Base-by-base conservation (phyloP, 805 yeast species). In the Wickerhamiella cacticola region DNA sequence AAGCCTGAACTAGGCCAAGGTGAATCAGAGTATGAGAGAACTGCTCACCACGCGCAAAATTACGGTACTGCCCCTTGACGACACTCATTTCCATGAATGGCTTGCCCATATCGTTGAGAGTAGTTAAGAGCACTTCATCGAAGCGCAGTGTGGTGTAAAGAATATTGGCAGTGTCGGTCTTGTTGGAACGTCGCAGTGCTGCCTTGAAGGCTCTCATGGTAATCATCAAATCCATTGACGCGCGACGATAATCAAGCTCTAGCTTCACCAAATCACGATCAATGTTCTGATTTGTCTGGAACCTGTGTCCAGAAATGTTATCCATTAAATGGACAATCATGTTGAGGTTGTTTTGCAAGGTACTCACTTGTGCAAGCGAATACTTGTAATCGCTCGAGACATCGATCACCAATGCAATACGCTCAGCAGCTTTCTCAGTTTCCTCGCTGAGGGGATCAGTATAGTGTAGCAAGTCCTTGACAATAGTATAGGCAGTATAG, bases 61-160 rank as follows among this genome's bases (percentile, higher is more conserved):
- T 68, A 40, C 74, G 66, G 62, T 79, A 84, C 24, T 67, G 67
- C 2, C 82, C 73, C 26, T 74, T 71, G 1, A 80, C 79, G 12
- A 88, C 58, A 0, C 80, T 78, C 48, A 86, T 67, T 61, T 82
- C 89, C 45, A 85, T 61, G 55, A 88, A 78, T 9, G 89, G 84
- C 13, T 67, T 59, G 21, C 82, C 65, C 6, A 72, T 63, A 9
- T 74, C 75, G 48, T 76, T 77, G 50, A 86, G 65, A 59, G 88
- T 67, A 57, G 82, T 89, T 62, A 86, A 68, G 36, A 79, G 75
- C 36, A 86, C 69, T 51, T 81, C 80, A 54, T 80, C 87, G 0
- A 88, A 77, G 34, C 73, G 65, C 15, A 81, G 62, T n/a, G 71
- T 63, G 78, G 82, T 76, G 55, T 57, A 62, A 46, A 58, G 49